phyloP scores from a whole-genome alignment of 2,329 filamentous ascomycete species.

The Colletotrichum liriopes region DNA sequence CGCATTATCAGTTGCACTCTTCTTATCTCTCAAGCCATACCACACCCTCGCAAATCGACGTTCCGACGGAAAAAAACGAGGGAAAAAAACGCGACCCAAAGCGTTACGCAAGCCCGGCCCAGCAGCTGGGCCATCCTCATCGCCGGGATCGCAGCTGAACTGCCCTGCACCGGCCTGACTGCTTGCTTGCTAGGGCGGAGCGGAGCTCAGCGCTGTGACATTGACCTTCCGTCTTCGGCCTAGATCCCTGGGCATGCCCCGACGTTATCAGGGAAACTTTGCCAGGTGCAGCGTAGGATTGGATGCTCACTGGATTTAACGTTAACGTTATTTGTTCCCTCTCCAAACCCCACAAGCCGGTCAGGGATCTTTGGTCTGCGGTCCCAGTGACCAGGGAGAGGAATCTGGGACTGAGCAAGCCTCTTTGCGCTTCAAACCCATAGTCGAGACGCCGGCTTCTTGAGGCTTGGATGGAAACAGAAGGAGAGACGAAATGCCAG shows the following conservation, averaged over 20 bases:
- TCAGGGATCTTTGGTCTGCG: constrained; percentile 15
- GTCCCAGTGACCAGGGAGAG: neutral
- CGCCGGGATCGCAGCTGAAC: constrained; percentile 15
- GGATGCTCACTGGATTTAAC: constrained; percentile 30
- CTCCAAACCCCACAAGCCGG: constrained; percentile 14
- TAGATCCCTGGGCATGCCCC: constrained; percentile 1
- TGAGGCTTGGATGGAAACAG: constrained; percentile 30
- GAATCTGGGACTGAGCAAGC: neutral
- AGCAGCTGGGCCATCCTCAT: constrained; percentile 1
- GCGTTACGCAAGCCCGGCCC: neutral
- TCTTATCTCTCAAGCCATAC: constrained; percentile 5
- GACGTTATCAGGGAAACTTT: constrained; percentile 28
- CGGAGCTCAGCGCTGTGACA: constrained; percentile 15
- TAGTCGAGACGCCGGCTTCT: neutral
- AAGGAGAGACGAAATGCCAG: constrained; percentile 12
- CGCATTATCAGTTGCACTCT: neutral
- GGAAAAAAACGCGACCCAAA: neutral
- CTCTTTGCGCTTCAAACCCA: neutral
- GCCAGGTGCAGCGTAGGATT: constrained; percentile 5
- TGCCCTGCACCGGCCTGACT: neutral
- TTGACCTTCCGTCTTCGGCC: constrained; percentile 36
- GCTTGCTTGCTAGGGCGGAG: constrained; percentile 5
- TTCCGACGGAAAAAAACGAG: neutral
- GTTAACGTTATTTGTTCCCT: constrained; percentile 38
- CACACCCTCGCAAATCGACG: neutral